Evolutionary conservation across 306 rosid genomes (phyloP).

Genomic region (Rosa multiflora): DNA sequence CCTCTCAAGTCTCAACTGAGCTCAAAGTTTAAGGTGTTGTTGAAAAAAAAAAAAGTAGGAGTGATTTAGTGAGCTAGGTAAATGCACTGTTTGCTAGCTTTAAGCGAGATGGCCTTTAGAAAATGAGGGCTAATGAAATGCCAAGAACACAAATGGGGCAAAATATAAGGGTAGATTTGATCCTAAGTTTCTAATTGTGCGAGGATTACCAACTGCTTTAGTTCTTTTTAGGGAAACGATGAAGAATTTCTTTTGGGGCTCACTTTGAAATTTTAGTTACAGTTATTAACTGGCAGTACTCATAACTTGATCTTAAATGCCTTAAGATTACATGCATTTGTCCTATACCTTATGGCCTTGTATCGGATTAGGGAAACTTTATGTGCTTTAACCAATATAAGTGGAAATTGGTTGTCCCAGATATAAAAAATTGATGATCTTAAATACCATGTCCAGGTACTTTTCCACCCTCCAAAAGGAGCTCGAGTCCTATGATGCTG

Average conservation of each 20-base stretch:
- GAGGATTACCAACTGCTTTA: background rate
- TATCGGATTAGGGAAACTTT: background rate
- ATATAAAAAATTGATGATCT: background rate
- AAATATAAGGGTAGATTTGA: background rate
- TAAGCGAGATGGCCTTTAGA: background rate
- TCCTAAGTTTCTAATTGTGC: background rate
- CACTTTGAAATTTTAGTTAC: background rate
- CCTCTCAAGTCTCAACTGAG: background rate
- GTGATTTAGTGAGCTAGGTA: slow-evolving; percentile 2
- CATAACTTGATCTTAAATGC: background rate
- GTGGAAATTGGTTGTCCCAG: background rate
- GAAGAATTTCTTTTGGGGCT: background rate
- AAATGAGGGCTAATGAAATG: slow-evolving; percentile 1
- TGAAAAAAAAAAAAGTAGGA: background rate
- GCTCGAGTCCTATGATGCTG: slow-evolving; percentile 83
- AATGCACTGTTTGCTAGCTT: background rate
- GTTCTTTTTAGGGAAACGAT: background rate
- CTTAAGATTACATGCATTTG: background rate
- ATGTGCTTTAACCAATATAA: background rate
- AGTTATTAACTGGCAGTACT: background rate
- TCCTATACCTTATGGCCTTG: background rate
- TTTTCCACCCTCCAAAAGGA: slow-evolving; percentile 78
- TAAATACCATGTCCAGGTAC: slow-evolving; percentile 54
- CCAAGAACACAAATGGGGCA: background rate
- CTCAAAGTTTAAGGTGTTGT: background rate